These are phyloP conservation scores for Betula pendula DNA, from an alignment of 306 rosid species.

Conservation along the genomic window DNA sequence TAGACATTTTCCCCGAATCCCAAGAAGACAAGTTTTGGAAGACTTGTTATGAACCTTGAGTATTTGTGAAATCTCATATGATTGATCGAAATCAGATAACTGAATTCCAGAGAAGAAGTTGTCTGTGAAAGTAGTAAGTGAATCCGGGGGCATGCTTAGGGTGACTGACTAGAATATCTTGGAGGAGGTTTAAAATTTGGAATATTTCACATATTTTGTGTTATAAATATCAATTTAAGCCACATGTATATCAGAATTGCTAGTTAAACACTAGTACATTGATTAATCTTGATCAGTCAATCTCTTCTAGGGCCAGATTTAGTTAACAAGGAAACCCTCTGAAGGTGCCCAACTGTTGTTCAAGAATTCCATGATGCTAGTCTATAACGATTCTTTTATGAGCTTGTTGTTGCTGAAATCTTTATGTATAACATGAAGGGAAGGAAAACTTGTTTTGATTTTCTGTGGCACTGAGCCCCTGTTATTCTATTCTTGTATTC, in stretches of 20 bases:
- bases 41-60: not conserved
- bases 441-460: not conserved
- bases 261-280: not conserved
- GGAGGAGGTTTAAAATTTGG: not conserved
- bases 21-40: too few species aligned
- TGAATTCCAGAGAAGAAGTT: not conserved
- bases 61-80: not conserved
- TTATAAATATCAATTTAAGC: not conserved
- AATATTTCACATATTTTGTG: not conserved
- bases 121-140: not conserved
- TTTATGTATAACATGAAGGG: not conserved
- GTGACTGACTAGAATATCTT: not conserved
- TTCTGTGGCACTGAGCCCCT: not conserved
- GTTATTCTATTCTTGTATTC: not conserved
- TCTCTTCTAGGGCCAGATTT: not conserved
- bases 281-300: not conserved
- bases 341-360: not conserved
- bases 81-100: not conserved
- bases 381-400: not conserved
- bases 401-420: not conserved
- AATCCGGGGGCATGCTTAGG: not conserved
- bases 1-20: not conserved
- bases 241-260: not conserved
- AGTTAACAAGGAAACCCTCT: not conserved
- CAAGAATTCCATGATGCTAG: not conserved